Conservation (phyloP, 2,329 filamentous ascomycete species). For the Akanthomyces muscarius region DNA sequence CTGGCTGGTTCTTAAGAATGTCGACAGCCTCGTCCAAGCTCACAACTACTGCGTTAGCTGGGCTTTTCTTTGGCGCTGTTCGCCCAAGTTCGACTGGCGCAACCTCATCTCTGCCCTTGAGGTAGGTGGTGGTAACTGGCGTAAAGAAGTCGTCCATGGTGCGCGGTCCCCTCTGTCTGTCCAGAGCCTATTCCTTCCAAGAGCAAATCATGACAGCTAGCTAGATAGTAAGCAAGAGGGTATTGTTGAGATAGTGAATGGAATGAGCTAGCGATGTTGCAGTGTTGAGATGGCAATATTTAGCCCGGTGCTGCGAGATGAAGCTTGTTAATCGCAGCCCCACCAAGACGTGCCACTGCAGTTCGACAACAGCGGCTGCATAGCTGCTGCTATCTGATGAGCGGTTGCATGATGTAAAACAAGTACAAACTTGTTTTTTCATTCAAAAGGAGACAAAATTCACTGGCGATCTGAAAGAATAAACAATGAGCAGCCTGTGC, state of each 20-base stretch:
- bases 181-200: neutral
- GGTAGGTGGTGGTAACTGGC: constrained; percentile 50
- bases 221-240: neutral
- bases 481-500: neutral
- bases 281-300: neutral
- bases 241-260: neutral
- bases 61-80: constrained; percentile 1
- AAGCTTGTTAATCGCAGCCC: constrained; percentile 8
- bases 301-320: neutral
- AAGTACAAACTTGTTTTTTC: too few species aligned
- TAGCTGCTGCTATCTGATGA: too few species aligned
- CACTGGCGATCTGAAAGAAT: neutral
- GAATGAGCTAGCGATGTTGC: neutral
- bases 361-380: too few species aligned
- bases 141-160: constrained; percentile 55
- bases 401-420: neutral
- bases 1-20: constrained; percentile 58
- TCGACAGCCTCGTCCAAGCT: constrained; percentile 53
- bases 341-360: neutral
- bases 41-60: constrained; percentile 17
- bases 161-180: neutral
- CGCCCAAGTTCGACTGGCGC: constrained; percentile 7
- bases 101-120: constrained; percentile 34
- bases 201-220: neutral
- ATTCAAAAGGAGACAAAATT: neutral